Base-by-base conservation (phyloP, 148 eudicot genomes). In the Vaccinium macrocarpon region DNA sequence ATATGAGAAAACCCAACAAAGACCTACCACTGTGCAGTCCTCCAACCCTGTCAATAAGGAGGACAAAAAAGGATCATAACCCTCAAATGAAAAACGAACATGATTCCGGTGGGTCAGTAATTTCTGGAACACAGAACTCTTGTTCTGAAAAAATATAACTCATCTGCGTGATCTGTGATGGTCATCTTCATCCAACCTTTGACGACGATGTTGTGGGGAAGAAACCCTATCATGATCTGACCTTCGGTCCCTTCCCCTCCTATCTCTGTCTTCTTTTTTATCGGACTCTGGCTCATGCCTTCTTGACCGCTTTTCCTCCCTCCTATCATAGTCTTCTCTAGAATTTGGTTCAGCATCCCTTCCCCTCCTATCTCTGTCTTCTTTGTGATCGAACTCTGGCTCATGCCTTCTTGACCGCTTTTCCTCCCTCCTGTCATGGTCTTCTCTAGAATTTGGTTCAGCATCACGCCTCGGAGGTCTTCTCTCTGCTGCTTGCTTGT, bases 251-350 rank as follows among this genome's bases (percentile, higher is more conserved):
- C 82, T 83, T 61, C 83, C 85, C 84, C 86, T 84, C 42, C 62
- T 81, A 61, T 88, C 87, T 59, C 83, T 86, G 78, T 86, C 83
- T 82, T 87, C 92, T 70, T 85, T 90, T 29, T 62, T 38, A 86
- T 82, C 81, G 5, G 86, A 87, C 15, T 86, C 92, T 50, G 87
- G 79, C 61, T 86, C 92, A 50, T 80, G 79, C 73, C 87, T 85
- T 85, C 87, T 90, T 16, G 92, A 86, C 85, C 90, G 81, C 87
- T 89, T 93, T 35, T 90, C 95, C 80, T 84, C 92, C 87, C 91
- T 90, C 86, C 83, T 76, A 81, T 90, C 95, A 82, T 61, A 76
- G 81, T 90, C 88, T 80, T 89, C 91, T 70, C 89, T 88, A 52
- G 85, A 85, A 80, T 83, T 86, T 74, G 83, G 80, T 83, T 91